Percentiles rank a stretch among this genome's conserved stretches.
These are phyloP conservation scores for Leucoagaricus sp. DNA, from an alignment of 1,284 basidiomycete species.

Conservation along the genomic window DNA sequence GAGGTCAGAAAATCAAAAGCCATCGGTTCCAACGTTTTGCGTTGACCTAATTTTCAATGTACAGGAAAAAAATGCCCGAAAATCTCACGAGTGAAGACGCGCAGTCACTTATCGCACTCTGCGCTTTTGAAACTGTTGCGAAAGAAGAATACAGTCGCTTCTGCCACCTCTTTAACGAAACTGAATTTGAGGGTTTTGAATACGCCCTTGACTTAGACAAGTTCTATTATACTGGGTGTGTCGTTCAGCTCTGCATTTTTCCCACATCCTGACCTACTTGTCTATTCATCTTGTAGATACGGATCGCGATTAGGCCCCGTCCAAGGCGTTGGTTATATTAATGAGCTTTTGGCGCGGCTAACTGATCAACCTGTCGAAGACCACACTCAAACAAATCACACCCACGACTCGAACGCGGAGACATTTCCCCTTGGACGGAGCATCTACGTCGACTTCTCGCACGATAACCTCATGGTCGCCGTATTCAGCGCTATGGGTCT, in stretches of 20 bases:
- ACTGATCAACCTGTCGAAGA: constrained; percentile 61
- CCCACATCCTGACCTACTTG: not conserved
- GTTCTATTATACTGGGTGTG: constrained; percentile 74
- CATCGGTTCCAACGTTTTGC: not conserved
- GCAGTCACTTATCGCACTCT: constrained; percentile 67
- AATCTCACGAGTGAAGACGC: constrained; percentile 61
- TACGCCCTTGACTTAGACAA: constrained; percentile 77
- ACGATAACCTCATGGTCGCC: constrained; percentile 80
- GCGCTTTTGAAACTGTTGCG: constrained; percentile 73
- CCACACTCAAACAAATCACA: constrained; percentile 76
- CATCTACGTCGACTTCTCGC: constrained; percentile 77
- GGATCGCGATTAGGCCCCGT: constrained; percentile 67
- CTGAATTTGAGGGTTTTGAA: constrained; percentile 65
- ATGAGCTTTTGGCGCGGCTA: constrained; percentile 80
- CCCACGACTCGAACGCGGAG: constrained; percentile 60
- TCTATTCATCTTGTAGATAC: constrained; percentile 42
- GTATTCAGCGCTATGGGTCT: constrained; percentile 76
- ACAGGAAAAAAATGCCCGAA: constrained; percentile 47
- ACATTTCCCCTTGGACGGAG: constrained; percentile 75
- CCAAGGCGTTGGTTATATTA: constrained; percentile 81
- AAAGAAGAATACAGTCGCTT: constrained; percentile 59
- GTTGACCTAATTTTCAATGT: not conserved
- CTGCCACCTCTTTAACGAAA: constrained; percentile 62
- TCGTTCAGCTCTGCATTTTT: too few species aligned
- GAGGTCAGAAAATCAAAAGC: too few species aligned